Conservation (phyloP, 2,329 filamentous ascomycete genomes). For the Cordyceps fumosorosea region DNA sequence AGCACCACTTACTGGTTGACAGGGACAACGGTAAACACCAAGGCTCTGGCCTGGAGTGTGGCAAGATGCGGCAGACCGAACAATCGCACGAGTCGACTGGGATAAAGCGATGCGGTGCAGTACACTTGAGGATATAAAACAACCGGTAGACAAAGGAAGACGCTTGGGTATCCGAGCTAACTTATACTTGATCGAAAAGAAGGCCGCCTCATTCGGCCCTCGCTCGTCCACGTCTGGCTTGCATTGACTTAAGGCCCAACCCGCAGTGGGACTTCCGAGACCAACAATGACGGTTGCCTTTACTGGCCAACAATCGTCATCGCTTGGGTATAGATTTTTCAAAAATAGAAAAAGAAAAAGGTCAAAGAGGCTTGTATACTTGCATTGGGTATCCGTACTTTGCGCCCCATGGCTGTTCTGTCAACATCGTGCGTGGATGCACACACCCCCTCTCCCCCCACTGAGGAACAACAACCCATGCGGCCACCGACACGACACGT, state of each 20-base stretch:
- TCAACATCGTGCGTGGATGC: constrained; percentile 22
- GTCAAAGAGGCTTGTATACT: constrained; percentile 28
- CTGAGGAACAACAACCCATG: constrained; percentile 13
- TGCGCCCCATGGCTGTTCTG: constrained; percentile 27
- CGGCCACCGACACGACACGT: constrained; percentile 17
- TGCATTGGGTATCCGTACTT: constrained; percentile 35
- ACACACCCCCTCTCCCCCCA: constrained; percentile 18
- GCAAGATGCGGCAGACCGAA: neutral
- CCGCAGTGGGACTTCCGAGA: constrained; percentile 14
- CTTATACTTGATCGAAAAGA: constrained; percentile 32
- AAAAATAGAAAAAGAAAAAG: constrained; percentile 8
- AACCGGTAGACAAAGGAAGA: neutral
- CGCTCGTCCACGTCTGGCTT: constrained; percentile 18
- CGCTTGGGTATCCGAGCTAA: constrained; percentile 27
- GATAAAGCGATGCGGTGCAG: neutral
- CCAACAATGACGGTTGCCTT: constrained; percentile 11
- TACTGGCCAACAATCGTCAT: constrained; percentile 13
- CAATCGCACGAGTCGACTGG: constrained; percentile 3
- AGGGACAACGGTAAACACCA: neutral
- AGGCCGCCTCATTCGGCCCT: constrained; percentile 17
- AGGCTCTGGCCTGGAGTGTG: neutral
- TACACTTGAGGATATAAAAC: neutral
- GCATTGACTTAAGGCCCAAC: constrained; percentile 13
- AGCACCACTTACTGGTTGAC: constrained; percentile 1
- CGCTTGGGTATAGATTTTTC: constrained; percentile 2